Evolutionary conservation across 352 stramenopile genomes (phyloP).

Genomic region (Phytophthora cajani): DNA sequence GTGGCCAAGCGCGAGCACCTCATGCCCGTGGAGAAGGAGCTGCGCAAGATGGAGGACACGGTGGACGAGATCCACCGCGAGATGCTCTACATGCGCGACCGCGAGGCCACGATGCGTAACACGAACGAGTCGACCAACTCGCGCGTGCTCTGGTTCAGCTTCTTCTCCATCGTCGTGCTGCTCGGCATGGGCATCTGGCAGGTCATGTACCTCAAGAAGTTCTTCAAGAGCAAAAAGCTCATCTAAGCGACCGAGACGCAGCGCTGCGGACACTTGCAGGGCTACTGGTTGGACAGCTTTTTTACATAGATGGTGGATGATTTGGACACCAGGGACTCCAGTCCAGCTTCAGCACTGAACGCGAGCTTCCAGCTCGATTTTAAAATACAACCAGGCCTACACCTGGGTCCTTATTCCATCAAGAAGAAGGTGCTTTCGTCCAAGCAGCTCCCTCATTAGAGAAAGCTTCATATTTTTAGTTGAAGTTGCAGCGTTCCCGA

Average conservation of each 20-base stretch:
- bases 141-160: slow-evolving; percentile 91
- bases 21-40: slow-evolving; percentile 89
- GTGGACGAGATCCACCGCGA: slow-evolving; percentile 91
- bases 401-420: slow-evolving; percentile 14
- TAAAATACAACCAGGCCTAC: slow-evolving; percentile 31
- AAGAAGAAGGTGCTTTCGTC: neutral
- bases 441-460: neutral
- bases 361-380: neutral
- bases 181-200: slow-evolving; percentile 89
- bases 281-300: slow-evolving; percentile 1
- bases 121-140: slow-evolving; percentile 92
- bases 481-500: slow-evolving; percentile 30
- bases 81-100: slow-evolving; percentile 91
- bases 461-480: slow-evolving; percentile 24
- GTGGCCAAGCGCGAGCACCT: slow-evolving; percentile 90
- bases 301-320: slow-evolving; percentile 16
- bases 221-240: slow-evolving; percentile 94
- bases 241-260: slow-evolving; percentile 57
- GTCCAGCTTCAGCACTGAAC: slow-evolving; percentile 10
- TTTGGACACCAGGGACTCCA: neutral
- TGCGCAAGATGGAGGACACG: slow-evolving; percentile 90
- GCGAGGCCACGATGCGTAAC: slow-evolving; percentile 86
- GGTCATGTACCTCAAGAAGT: slow-evolving; percentile 91
- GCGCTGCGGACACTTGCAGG: neutral
- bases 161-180: slow-evolving; percentile 88